These are phyloP conservation scores for Tuber calosporum DNA, from an alignment of 495 filamentous ascomycete species.

Conservation along the genomic window DNA sequence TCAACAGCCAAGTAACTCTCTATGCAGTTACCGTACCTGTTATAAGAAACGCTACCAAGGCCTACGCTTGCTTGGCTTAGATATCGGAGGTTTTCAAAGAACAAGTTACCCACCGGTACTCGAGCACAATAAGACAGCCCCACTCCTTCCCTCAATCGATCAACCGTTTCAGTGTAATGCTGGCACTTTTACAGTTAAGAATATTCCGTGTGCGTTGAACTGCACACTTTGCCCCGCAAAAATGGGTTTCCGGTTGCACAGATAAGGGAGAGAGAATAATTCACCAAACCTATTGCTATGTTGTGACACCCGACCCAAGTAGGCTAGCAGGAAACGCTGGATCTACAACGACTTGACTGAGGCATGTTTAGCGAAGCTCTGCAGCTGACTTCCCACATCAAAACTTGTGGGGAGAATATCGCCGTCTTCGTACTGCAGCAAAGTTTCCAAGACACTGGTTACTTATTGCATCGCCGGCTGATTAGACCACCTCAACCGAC, in stretches of 20 bases:
- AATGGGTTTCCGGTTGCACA: neutral
- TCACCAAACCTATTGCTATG: neutral
- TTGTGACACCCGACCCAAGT: neutral
- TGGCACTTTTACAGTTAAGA: neutral
- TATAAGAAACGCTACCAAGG: neutral
- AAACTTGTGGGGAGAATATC: neutral
- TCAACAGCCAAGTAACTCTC: neutral
- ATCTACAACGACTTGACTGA: neutral
- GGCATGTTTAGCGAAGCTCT: neutral
- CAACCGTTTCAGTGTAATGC: neutral
- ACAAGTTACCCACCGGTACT: neutral
- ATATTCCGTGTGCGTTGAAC: neutral
- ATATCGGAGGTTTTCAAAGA: neutral
- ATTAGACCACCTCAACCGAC: neutral
- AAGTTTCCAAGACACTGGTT: neutral
- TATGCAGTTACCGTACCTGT: neutral
- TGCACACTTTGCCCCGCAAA: neutral
- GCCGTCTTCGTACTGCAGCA: neutral
- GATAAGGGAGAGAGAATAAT: neutral
- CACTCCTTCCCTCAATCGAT: neutral
- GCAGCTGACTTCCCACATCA: neutral
- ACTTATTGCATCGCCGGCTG: neutral
- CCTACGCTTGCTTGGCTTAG: neutral
- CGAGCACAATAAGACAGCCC: neutral
- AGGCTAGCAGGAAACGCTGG: neutral